Percentiles rank a stretch among this genome's conserved stretches.
Evolutionary conservation across 2,329 filamentous ascomycete species (phyloP).

Genomic region (Tolypocladium inflatum): DNA sequence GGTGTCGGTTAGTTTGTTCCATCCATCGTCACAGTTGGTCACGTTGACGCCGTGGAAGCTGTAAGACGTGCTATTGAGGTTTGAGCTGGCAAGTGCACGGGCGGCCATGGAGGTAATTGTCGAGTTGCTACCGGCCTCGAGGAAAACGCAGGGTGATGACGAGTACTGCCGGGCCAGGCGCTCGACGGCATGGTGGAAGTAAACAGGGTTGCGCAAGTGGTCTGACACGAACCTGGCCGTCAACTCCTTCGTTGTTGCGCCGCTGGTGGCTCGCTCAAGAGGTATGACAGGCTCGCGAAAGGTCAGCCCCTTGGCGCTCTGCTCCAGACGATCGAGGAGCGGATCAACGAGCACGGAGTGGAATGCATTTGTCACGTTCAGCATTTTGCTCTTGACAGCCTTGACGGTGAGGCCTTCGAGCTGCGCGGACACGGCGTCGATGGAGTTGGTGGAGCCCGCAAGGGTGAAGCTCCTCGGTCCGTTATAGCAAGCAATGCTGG

Average conservation of each 20-base stretch:
- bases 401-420: neutral
- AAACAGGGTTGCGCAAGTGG: constrained; percentile 34
- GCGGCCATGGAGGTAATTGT: constrained; percentile 22
- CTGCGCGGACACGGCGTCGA: constrained; percentile 15
- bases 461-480: constrained; percentile 31
- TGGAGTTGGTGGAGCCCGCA: constrained; percentile 22
- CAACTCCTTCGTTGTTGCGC: neutral
- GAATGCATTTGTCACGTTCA: constrained; percentile 37
- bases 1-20: constrained; percentile 11
- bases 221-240: constrained; percentile 12
- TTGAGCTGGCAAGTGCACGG: constrained; percentile 10
- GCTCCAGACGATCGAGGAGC: constrained; percentile 16
- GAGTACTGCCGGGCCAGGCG: constrained; percentile 21
- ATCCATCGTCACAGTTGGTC: neutral
- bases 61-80: neutral
- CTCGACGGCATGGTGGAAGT: constrained; percentile 30
- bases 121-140: constrained; percentile 31
- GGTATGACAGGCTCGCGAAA: constrained; percentile 1
- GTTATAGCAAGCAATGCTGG: constrained; percentile 37
- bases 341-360: constrained; percentile 32
- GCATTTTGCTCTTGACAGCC: constrained; percentile 20
- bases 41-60: constrained; percentile 2
- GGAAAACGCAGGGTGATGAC: constrained; percentile 18
- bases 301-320: constrained; percentile 9
- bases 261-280: constrained; percentile 3